Evolutionary conservation across 306 rosid species (phyloP), one percentile per base, ranked within the genome.

Genomic region (Gleditsia sinensis): DNA sequence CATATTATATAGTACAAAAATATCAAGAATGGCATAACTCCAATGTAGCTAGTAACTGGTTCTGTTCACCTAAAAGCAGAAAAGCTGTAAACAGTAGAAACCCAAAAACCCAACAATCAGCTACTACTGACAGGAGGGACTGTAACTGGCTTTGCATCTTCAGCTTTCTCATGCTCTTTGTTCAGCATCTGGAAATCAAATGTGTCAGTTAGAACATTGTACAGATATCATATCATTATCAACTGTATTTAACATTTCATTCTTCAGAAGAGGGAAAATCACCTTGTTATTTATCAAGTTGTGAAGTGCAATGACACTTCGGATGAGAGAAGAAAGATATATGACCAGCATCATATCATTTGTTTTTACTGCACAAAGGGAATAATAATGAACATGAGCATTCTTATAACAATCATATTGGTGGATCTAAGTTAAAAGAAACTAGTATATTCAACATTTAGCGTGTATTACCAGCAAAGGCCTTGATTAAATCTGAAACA

Each of bases 341-440:
- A 84, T 82, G 30, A 89, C 91, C 83, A 89, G 73, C 91, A 89
- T 89, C 94, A 89, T 86, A 72, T 89, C 94, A 67, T 84, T 89
- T 76, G 94, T 89, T 80, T 86, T 84, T 20, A 89, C 94, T 86
- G 88, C 85, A 70, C 33, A 62, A 39, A 75, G 27, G 69, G 51
- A 14, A 23, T 28, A 57, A 21, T 54, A 4, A 51, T 54, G 16
- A 77, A 33, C 28, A 33, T 53, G 9, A 57, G 9, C 67, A 54
- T 6, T 11, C 1, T 4, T 11, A 10, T 39, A 6, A 33, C 17
- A 56, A 55, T 54, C 19, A 62, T 23, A 58, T n/a, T 56, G 13
- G 16, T 6, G 3, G 8, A 43, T 42, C 23, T 3, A 43, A 21
- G 54, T 21, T 50, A 34, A 5, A 21, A 73, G 46, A 32, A 45